Conservation (phyloP, 768 basidiomycete species). For the Pisolithus orientalis region DNA sequence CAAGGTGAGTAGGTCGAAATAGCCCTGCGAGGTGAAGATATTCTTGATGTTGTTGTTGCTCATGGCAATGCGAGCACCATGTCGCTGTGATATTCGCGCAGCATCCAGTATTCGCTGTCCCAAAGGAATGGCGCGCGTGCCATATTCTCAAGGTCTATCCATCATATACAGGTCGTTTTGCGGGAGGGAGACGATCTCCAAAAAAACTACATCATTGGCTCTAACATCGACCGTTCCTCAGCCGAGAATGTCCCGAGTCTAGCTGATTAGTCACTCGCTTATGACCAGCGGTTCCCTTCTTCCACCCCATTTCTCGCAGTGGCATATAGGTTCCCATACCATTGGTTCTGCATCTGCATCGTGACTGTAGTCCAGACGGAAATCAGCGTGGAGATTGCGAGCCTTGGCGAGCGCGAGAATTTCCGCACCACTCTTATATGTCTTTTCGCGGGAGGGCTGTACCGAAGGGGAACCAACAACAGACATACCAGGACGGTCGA, state of each 20-base stretch:
- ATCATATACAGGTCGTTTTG: conserved; percentile 69
- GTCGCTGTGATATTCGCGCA: conserved; percentile 38
- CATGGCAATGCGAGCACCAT: conserved; percentile 46
- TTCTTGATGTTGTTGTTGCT: conserved; percentile 63
- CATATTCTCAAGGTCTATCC: conserved; percentile 32
- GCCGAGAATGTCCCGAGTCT: conserved; percentile 46
- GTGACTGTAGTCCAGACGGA: conserved; percentile 66
- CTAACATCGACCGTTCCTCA: conserved; percentile 41
- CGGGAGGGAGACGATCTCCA: conserved; percentile 51
- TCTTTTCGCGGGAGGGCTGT: conserved; percentile 42
- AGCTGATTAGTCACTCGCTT: conserved; percentile 47
- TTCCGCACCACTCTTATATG: conserved; percentile 47
- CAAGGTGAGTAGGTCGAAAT: conserved; percentile 53
- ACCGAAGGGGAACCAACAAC: conserved; percentile 62
- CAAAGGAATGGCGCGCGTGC: conserved; percentile 25
- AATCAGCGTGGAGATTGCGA: conserved; percentile 43
- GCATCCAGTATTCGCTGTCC: conserved; percentile 34
- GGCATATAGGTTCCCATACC: conserved; percentile 48
- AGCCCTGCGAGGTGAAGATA: conserved; percentile 65
- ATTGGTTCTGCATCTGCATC: conserved; percentile 45
- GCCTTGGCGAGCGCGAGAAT: conserved; percentile 42
- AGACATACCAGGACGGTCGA: conserved; percentile 33
- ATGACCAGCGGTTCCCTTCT: conserved; percentile 22
- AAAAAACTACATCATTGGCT: conserved; percentile 36
- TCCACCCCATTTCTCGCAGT: conserved; percentile 26